These are phyloP conservation scores for bread wheat (Triticum aestivum) DNA, from an alignment of 176 grass and related monocot species.

Conservation along the genomic window DNA sequence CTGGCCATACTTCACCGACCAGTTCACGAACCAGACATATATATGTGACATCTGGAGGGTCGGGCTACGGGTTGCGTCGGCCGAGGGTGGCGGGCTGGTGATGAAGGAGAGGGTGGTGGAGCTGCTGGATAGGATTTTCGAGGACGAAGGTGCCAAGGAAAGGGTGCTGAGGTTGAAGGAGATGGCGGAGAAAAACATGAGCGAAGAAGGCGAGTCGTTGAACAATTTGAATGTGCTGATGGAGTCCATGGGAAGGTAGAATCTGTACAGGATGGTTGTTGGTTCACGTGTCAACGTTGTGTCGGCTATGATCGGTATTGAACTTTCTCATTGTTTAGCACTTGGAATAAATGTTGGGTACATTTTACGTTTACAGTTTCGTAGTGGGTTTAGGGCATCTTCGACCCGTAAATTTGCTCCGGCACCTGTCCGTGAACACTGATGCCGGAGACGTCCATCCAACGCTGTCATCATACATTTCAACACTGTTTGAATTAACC, in stretches of 20 bases:
- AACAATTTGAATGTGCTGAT: conserved; percentile 24
- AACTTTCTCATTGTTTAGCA: not conserved
- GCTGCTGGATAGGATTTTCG: conserved; percentile 19
- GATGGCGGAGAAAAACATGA: conserved; percentile 6
- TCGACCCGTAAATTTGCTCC: too few relatives aligned
- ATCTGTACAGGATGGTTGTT: not conserved
- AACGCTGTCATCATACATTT: too few relatives aligned
- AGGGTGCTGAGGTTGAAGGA: conserved; percentile 15
- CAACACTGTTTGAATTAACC: too few relatives aligned
- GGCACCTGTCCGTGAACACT: too few relatives aligned
- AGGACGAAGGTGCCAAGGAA: conserved; percentile 14
- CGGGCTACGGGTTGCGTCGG: conserved; percentile 26
- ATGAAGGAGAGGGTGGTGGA: conserved; percentile 7
- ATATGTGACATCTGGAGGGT: conserved; percentile 59
- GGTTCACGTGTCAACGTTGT: too few relatives aligned
- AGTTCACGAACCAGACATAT: conserved; percentile 51
- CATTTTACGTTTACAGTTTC: not conserved
- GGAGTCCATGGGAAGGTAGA: not conserved
- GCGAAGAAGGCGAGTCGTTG: not conserved
- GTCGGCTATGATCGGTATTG: not conserved
- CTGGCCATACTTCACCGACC: conserved; percentile 56
- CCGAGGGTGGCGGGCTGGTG: not conserved
- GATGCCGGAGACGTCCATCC: too few relatives aligned
- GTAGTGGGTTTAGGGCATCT: too few relatives aligned
- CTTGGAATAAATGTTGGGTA: not conserved